A percentile compares a stretch with the other conserved stretches of the same genome.
Conservation (phyloP, 768 basidiomycete genomes). For the Fibroporia radiculosa region DNA sequence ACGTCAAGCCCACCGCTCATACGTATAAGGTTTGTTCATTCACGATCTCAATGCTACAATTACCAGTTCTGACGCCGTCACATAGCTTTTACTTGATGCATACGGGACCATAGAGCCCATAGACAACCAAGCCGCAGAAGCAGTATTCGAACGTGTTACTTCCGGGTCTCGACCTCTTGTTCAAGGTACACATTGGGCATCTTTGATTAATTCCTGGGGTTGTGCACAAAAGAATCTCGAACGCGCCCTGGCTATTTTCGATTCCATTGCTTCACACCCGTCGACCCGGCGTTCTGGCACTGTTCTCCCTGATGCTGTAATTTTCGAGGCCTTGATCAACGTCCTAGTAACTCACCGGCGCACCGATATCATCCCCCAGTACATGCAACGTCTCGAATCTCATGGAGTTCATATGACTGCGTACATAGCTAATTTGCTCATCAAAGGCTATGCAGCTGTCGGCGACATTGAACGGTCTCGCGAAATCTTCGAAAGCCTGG, state of each 20-base stretch:
- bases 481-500: slow-evolving; percentile 68
- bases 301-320: slow-evolving; percentile 67
- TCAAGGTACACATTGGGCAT: slow-evolving; percentile 67
- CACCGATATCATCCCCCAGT: slow-evolving; percentile 67
- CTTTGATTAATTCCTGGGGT: slow-evolving; percentile 85
- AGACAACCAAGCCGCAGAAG: slow-evolving; percentile 63
- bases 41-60: background rate
- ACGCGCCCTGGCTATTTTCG: slow-evolving; percentile 69
- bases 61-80: slow-evolving; percentile 7
- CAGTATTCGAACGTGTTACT: slow-evolving; percentile 54
- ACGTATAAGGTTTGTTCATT: slow-evolving; percentile 75
- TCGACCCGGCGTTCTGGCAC: slow-evolving; percentile 26
- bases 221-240: slow-evolving; percentile 71
- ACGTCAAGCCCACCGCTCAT: slow-evolving; percentile 74
- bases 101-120: slow-evolving; percentile 84
- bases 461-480: slow-evolving; percentile 69
- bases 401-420: slow-evolving; percentile 83
- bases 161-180: slow-evolving; percentile 37
- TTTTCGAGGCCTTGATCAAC: slow-evolving; percentile 87
- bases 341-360: slow-evolving; percentile 73
- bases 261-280: slow-evolving; percentile 56
- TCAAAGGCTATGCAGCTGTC: slow-evolving; percentile 60
- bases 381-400: slow-evolving; percentile 51
- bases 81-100: slow-evolving; percentile 77
- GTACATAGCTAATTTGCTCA: slow-evolving; percentile 86